phyloP scores from a whole-genome alignment of 345 rosid genomes.

The Populus simonii region DNA sequence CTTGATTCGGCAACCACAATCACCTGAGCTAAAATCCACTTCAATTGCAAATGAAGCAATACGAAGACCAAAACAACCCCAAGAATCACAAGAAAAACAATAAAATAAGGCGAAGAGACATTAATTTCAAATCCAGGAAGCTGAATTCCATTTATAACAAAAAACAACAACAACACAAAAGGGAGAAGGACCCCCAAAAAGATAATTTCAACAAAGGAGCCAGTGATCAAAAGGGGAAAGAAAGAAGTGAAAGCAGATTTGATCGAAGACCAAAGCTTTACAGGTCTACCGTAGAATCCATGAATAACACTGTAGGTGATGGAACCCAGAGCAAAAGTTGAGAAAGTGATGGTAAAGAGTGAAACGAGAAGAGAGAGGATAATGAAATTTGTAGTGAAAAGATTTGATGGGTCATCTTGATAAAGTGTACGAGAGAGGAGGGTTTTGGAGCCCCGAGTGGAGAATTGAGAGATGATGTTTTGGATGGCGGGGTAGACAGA shows the following conservation, averaged over 20 bases:
- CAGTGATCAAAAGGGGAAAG: slow-evolving; percentile 48
- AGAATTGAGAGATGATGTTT: slow-evolving; percentile 37
- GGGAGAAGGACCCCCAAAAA: slow-evolving; percentile 20
- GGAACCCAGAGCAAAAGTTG: slow-evolving; percentile 51
- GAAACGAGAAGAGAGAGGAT: slow-evolving; percentile 29
- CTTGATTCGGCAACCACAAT: slow-evolving; percentile 61
- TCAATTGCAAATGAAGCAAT: slow-evolving; percentile 35
- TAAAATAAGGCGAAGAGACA: slow-evolving; percentile 36
- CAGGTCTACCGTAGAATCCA: slow-evolving; percentile 84
- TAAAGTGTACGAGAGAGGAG: slow-evolving; percentile 22
- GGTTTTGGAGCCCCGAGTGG: slow-evolving; percentile 25
- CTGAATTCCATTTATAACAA: slow-evolving; percentile 21
- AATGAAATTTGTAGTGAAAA: neutral
- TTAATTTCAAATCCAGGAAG: slow-evolving; percentile 23
- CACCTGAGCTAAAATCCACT: slow-evolving; percentile 49
- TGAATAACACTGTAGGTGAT: slow-evolving; percentile 61
- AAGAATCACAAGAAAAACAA: slow-evolving; percentile 11
- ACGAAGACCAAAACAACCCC: slow-evolving; percentile 11
- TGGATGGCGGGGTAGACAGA: slow-evolving; percentile 49
- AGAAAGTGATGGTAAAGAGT: slow-evolving; percentile 31
- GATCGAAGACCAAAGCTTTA: slow-evolving; percentile 55
- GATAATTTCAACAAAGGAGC: slow-evolving; percentile 24
- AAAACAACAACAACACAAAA: slow-evolving; percentile 25
- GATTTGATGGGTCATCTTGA: neutral
- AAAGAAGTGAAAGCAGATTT: slow-evolving; percentile 55